These are phyloP conservation scores for Paramecium sonneborni DNA, from an alignment of 73 alveolate species.

Conservation along the genomic window DNA sequence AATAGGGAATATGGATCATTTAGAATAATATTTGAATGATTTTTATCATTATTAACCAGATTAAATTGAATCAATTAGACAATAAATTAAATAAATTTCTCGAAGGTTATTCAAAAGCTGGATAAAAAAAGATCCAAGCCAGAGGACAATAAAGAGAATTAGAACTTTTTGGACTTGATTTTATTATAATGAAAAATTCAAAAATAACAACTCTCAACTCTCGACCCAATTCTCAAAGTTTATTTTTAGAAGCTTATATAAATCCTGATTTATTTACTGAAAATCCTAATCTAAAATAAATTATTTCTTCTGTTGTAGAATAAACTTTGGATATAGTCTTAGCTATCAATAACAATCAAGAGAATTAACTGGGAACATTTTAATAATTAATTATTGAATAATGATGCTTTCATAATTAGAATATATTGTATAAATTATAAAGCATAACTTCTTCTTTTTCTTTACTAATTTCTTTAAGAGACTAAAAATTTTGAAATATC, in stretches of 20 bases:
- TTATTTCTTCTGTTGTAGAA: conserved; percentile 26
- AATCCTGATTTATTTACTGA: conserved; percentile 62
- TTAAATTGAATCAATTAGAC: background rate
- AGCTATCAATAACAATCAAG: background rate
- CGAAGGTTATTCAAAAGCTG: conserved; percentile 39
- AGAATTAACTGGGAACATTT: background rate
- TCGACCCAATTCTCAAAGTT: conserved; percentile 1
- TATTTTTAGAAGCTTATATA: conserved; percentile 56
- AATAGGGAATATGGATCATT: conserved; percentile 54
- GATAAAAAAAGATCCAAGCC: conserved; percentile 7
- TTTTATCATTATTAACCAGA: background rate
- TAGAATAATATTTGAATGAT: background rate
- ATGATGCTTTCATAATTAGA: background rate
- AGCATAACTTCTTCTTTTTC: conserved; percentile 18
- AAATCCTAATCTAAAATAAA: background rate
- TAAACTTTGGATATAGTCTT: conserved; percentile 19
- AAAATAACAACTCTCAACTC: too few species aligned
- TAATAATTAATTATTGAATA: background rate
- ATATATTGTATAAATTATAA: conserved; percentile 24
- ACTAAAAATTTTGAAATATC: background rate
- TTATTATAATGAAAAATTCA: background rate
- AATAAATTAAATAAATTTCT: conserved; percentile 1
- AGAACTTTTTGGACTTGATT: conserved; percentile 59
- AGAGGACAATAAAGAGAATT: conserved; percentile 52
- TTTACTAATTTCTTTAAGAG: background rate